Conservation (phyloP, 257 asterid genomes). For the Solanum arcanum region DNA sequence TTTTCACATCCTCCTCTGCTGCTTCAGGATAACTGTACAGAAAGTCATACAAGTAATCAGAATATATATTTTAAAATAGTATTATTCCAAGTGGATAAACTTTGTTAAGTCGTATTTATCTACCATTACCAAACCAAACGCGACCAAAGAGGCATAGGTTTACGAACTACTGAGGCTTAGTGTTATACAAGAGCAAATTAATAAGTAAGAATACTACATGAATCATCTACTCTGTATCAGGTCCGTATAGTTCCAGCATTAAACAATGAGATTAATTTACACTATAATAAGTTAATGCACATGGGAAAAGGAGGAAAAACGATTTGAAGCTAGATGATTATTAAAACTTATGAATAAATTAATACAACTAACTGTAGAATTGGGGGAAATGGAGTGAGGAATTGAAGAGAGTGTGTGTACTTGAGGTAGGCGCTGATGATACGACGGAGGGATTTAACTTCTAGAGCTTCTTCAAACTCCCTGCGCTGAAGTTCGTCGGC, state of each 20-base stretch:
- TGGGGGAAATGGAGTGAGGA: neutral
- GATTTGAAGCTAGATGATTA: neutral
- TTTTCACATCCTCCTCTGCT: slow-evolving; percentile 75
- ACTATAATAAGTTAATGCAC: neutral
- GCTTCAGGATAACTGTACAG: slow-evolving; percentile 82
- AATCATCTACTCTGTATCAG: neutral
- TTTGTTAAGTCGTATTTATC: neutral
- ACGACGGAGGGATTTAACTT: slow-evolving; percentile 88
- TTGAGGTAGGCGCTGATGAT: slow-evolving; percentile 95
- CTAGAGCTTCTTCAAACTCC: slow-evolving; percentile 75
- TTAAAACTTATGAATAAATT: no score
- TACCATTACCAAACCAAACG: neutral
- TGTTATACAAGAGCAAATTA: neutral
- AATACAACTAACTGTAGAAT: neutral
- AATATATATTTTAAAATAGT: no score
- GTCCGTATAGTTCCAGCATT: neutral
- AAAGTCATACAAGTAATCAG: slow-evolving; percentile 5
- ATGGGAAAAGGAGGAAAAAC: neutral
- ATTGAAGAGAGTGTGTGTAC: slow-evolving; percentile 18
- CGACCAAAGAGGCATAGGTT: neutral
- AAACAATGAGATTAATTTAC: neutral
- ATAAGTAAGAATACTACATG: neutral
- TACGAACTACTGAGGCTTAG: neutral
- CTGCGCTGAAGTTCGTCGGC: slow-evolving; percentile 62
- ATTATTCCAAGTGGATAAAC: neutral